Conservation (phyloP, 192 early-diverging fungal genomes). For the Backusella parvicylindrica region DNA sequence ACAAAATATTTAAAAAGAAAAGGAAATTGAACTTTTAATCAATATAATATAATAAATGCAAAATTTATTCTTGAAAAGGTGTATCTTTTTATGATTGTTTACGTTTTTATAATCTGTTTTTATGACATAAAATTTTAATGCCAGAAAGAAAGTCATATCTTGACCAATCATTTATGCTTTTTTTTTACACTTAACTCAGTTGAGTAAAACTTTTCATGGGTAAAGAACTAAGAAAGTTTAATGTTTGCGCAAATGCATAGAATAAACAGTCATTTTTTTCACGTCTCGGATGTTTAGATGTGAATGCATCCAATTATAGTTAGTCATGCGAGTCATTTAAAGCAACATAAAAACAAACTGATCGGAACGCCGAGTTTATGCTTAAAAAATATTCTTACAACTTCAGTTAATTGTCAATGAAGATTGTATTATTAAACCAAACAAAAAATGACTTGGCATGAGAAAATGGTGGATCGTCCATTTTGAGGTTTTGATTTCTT, state of each 20-base stretch:
- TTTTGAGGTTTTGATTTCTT: not conserved
- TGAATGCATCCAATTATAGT: not conserved
- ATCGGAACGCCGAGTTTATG: not conserved
- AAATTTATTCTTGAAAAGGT: slow-evolving; percentile 15
- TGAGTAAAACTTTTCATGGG: not conserved
- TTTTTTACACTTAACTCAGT: not conserved
- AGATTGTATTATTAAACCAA: not conserved
- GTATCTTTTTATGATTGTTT: not conserved
- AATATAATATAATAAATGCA: not conserved
- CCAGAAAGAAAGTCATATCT: not conserved
- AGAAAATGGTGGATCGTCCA: not conserved
- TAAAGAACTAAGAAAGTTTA: not conserved
- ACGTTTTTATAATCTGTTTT: not conserved
- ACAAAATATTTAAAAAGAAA: not conserved
- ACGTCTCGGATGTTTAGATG: not conserved
- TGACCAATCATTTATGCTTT: not conserved
- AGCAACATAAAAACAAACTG: not conserved
- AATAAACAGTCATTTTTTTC: not conserved
- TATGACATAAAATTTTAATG: not conserved
- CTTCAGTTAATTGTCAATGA: not conserved
- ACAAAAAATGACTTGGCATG: not conserved
- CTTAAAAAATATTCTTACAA: not conserved
- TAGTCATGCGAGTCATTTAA: not conserved
- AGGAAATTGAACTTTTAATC: not conserved
- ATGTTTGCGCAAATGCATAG: not conserved